These are phyloP conservation scores for Fusarium circinatum DNA, from an alignment of 2,329 filamentous ascomycete genomes.

Conservation along the genomic window DNA sequence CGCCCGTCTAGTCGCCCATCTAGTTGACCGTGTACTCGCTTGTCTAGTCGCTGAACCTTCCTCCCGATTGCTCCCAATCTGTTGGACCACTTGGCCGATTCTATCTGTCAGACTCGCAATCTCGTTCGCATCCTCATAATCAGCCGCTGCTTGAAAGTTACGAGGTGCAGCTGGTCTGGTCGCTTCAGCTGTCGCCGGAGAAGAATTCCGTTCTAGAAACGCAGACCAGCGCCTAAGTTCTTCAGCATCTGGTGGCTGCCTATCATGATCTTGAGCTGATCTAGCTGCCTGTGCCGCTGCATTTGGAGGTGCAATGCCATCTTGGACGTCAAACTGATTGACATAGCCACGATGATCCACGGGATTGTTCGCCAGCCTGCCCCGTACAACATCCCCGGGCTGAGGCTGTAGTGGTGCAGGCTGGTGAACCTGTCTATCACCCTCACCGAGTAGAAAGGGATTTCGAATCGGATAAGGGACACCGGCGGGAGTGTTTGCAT, in stretches of 20 bases:
- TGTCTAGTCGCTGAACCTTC: neutral
- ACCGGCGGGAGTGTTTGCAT: neutral
- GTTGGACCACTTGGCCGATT: neutral
- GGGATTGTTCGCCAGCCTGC: neutral
- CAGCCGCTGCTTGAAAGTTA: no score
- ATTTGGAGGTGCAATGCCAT: neutral
- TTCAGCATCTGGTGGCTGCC: neutral
- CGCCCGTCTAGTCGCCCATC: neutral
- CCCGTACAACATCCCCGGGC: neutral
- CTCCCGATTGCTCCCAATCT: neutral
- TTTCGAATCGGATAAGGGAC: neutral
- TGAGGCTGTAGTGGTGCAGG: neutral
- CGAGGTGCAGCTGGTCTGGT: neutral
- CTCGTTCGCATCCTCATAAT: no score
- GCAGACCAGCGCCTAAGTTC: neutral
- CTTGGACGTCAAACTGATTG: neutral
- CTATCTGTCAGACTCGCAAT: no score
- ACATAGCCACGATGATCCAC: neutral
- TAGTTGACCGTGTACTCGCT: no score
- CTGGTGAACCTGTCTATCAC: neutral
- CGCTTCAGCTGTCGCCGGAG: neutral
- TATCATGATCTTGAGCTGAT: neutral
- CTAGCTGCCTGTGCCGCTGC: neutral
- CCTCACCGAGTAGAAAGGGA: neutral
- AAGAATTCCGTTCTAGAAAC: neutral